Percentiles rank a stretch among this genome's conserved stretches.
Conservation (phyloP, 2,329 filamentous ascomycete genomes). For the Fusarium sp. region DNA sequence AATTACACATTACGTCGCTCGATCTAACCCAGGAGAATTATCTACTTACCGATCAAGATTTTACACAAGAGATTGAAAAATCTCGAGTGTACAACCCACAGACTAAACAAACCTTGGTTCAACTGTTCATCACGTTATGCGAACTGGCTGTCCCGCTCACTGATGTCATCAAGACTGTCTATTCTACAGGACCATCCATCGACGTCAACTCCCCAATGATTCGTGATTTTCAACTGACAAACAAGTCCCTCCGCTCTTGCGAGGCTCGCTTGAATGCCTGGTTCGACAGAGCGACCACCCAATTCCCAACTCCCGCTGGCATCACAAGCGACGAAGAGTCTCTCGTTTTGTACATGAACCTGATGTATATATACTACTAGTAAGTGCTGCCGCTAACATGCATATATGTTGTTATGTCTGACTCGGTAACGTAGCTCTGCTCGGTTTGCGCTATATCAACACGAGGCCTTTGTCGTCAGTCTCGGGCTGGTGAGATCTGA, state of each 20-base stretch:
- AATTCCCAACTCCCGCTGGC: conserved; percentile 15
- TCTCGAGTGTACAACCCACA: conserved; percentile 16
- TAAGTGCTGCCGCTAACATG: neutral
- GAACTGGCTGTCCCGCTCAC: conserved; percentile 23
- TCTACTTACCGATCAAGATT: conserved; percentile 12
- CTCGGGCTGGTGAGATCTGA: neutral
- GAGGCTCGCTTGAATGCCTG: neutral
- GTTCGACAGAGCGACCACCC: conserved; percentile 2
- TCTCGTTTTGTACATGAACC: conserved; percentile 12
- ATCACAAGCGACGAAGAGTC: conserved; percentile 6
- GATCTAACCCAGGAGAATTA: neutral
- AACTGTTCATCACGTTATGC: conserved; percentile 20
- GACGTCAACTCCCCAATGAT: neutral
- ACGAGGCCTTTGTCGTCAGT: conserved; percentile 17
- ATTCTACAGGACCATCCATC: conserved; percentile 1
- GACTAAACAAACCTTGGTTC: conserved; percentile 10
- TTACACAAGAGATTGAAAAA: conserved; percentile 3
- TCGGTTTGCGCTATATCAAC: conserved; percentile 21
- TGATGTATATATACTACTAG: conserved; percentile 34
- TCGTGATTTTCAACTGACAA: neutral
- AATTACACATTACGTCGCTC: conserved; percentile 14
- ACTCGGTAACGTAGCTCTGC: neutral
- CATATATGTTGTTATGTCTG: neutral
- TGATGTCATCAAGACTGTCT: conserved; percentile 25
- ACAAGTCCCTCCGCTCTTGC: conserved; percentile 1